These are phyloP conservation scores for Piloderma croceum DNA, from an alignment of 768 basidiomycete species.

Conservation along the genomic window DNA sequence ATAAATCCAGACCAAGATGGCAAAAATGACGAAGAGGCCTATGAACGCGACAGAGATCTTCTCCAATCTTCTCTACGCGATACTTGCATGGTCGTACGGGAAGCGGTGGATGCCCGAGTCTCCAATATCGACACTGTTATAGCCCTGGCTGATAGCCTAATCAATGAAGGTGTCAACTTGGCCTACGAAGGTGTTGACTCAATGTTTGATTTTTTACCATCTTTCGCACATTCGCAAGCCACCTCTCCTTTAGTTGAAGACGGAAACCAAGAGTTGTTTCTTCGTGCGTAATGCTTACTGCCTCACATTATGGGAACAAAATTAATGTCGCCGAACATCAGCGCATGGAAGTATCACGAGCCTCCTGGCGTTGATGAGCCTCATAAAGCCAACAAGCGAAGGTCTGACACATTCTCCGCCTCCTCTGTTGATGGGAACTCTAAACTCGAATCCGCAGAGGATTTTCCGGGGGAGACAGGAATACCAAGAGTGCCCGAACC, in stretches of 20 bases:
- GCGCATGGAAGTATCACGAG: not conserved
- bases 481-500: conserved; percentile 7
- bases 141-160: not conserved
- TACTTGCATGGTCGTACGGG: not conserved
- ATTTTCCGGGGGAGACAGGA: not conserved
- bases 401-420: no score
- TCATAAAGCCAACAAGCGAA: no score
- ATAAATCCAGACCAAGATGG: no score
- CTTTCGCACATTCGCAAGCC: not conserved
- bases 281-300: no score
- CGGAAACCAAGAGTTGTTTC: not conserved
- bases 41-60: not conserved
- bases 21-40: not conserved
- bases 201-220: not conserved
- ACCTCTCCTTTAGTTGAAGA: not conserved
- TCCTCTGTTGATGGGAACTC: no score
- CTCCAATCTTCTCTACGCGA: not conserved
- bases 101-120: not conserved
- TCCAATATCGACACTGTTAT: not conserved
- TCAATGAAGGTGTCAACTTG: not conserved
- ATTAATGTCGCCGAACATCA: no score
- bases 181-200: not conserved
- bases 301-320: no score
- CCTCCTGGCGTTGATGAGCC: not conserved
- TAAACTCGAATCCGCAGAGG: not conserved